Evolutionary conservation across 176 grass and related monocot species (phyloP).

Genomic region (Carex parvula): DNA sequence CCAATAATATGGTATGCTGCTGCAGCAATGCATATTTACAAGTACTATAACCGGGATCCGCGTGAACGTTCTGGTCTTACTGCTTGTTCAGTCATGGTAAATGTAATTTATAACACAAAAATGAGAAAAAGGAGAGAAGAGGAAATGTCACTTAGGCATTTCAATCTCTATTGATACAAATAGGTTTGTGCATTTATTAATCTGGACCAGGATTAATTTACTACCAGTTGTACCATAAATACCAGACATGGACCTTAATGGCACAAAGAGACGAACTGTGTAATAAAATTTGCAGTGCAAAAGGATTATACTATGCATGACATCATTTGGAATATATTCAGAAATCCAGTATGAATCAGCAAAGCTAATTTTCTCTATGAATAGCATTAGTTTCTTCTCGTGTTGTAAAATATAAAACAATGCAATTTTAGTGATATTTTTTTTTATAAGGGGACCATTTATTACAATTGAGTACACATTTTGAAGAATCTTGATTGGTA

Average conservation of each 20-base stretch:
- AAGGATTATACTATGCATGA: neutral
- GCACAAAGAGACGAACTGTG: neutral
- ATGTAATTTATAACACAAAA: constrained; percentile 17
- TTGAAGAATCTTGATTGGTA: neutral
- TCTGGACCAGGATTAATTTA: neutral
- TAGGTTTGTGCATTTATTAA: neutral
- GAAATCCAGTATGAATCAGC: neutral
- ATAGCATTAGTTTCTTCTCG: neutral
- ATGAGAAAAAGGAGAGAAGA: neutral
- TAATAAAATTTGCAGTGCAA: neutral
- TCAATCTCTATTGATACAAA: neutral
- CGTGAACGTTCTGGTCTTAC: constrained; percentile 88
- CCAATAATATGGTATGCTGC: constrained; percentile 82
- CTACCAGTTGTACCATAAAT: neutral
- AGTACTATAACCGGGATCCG: constrained; percentile 83
- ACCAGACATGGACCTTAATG: neutral
- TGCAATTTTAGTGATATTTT: neutral
- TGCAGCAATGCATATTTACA: constrained; percentile 60
- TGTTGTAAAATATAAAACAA: neutral
- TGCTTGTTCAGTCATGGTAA: constrained; percentile 72
- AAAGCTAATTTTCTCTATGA: neutral
- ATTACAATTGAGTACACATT: neutral
- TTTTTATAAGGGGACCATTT: neutral
- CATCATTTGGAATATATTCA: neutral
- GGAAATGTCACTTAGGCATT: neutral